Base-by-base conservation (phyloP, 75 land plant species). In the Cupressus sempervirens region DNA sequence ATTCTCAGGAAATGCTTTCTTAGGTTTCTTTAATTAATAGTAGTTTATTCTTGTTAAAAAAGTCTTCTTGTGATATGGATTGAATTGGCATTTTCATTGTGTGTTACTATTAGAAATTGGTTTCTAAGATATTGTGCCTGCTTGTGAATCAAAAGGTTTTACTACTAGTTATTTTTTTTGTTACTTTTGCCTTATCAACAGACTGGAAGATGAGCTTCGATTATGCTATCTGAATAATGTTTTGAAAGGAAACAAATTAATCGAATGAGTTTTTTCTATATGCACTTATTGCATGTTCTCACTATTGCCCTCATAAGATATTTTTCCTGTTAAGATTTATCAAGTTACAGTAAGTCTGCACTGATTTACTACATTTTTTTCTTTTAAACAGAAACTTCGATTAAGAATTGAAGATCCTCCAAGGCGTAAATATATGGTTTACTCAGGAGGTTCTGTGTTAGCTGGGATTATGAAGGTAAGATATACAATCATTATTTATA, bases 381-480 rank as follows among this genome's bases (percentile, higher is more conserved):
- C 74, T 70, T 86, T 48, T 43, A n/a, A 23, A n/a, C 85, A 91
- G 92, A 91, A 91, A 81, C 54, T 91, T 72, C 90, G 88, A 79
- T 65, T 91, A 46, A 84, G 91, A 85, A 91, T 91, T 81, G 92
- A 91, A 81, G 92, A 91, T 83, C 92, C 92, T 58, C 92, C 92
- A 62, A 82, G 92, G 48, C 85, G 92, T 48, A 91, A 91, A 54
- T 91, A 91, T 45, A 90, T 91, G 92, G 92, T 89, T 73, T 91
- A 89, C 85, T 85, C 89, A 83, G 92, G 92, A 48, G 92, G 91
- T 30, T 92, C 92, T 53, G 92, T 91, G 18, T 84, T 91, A 62
- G 92, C 92, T 81, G 92, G 92, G 50, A 89, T 91, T 32, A 91
- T 91, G 87, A 91, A 91, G 92, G 92, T 91, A 82, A 75, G 86